phyloP scores from a whole-genome alignment of 345 rosid genomes.

The Salix udensis region DNA sequence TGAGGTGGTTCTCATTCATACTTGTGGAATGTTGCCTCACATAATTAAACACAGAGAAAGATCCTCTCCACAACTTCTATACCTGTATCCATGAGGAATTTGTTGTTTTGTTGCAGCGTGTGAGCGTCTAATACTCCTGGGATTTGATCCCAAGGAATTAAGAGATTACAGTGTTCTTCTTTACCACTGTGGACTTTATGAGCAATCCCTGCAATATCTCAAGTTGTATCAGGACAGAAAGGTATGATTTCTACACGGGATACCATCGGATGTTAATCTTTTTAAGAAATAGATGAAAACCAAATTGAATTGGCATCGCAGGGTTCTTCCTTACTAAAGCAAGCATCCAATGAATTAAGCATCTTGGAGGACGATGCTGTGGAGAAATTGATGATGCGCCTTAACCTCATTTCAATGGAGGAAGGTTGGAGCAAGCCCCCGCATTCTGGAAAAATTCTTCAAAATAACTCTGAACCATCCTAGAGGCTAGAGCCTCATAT shows the following conservation, averaged over 20 bases:
- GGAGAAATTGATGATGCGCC: slow-evolving; percentile 50
- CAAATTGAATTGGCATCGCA: slow-evolving; percentile 14
- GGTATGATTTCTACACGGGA: slow-evolving; percentile 24
- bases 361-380: slow-evolving; percentile 48
- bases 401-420: slow-evolving; percentile 54
- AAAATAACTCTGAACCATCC: slow-evolving; percentile 51
- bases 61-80: neutral
- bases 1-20: no score
- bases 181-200: slow-evolving; percentile 59
- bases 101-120: slow-evolving; percentile 44
- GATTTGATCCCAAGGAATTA: slow-evolving; percentile 45
- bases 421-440: slow-evolving; percentile 53
- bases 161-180: slow-evolving; percentile 69
- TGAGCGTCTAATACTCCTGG: slow-evolving; percentile 55
- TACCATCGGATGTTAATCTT: neutral
- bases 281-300: neutral
- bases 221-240: slow-evolving; percentile 35
- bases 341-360: slow-evolving; percentile 23
- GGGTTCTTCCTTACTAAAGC: slow-evolving; percentile 23
- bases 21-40: no score
- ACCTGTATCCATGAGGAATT: neutral
- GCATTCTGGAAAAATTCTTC: slow-evolving; percentile 42
- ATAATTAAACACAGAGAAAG: neutral
- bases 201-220: slow-evolving; percentile 45
- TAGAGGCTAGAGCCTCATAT: slow-evolving; percentile 29